phyloP scores from a whole-genome alignment of 768 basidiomycete species.

The Agrocybe pediades region DNA sequence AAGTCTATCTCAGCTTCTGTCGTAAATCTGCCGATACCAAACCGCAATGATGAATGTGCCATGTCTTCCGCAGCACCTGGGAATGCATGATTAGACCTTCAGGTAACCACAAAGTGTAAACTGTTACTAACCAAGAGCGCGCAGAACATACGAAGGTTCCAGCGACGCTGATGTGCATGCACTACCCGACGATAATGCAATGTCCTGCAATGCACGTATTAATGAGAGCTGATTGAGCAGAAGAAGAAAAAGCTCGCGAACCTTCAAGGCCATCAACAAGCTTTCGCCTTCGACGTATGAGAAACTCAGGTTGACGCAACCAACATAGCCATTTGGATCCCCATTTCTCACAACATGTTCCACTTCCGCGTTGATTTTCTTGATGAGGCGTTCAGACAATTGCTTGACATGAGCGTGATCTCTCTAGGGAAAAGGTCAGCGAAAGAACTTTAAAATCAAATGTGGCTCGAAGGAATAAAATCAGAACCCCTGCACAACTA shows the following conservation, averaged over 20 bases:
- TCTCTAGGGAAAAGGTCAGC: constrained; percentile 45
- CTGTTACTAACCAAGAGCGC: constrained; percentile 73
- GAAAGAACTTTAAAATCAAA: background rate
- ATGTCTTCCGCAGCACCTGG: constrained; percentile 95
- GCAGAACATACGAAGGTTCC: constrained; percentile 97
- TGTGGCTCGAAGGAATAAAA: background rate
- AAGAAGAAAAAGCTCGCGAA: constrained; percentile 2
- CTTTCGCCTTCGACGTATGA: constrained; percentile 98
- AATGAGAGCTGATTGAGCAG: background rate
- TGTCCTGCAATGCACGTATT: constrained; percentile 60
- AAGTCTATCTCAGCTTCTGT: constrained; percentile 97
- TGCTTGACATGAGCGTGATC: constrained; percentile 76
- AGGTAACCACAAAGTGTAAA: background rate
- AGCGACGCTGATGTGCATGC: constrained; percentile 98
- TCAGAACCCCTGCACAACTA: constrained; percentile 95
- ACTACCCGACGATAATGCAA: constrained; percentile 96
- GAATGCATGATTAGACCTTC: constrained; percentile 6
- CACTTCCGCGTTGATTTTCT: constrained; percentile 79
- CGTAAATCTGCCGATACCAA: constrained; percentile 97
- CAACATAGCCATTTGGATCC: constrained; percentile 88
- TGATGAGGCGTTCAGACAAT: constrained; percentile 80
- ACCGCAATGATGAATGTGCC: constrained; percentile 97
- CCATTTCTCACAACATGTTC: constrained; percentile 95
- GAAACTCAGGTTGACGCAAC: constrained; percentile 95
- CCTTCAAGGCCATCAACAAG: constrained; percentile 97